Evolutionary conservation across 768 basidiomycete species (phyloP).

Genomic region (Boletellus emodensis): DNA sequence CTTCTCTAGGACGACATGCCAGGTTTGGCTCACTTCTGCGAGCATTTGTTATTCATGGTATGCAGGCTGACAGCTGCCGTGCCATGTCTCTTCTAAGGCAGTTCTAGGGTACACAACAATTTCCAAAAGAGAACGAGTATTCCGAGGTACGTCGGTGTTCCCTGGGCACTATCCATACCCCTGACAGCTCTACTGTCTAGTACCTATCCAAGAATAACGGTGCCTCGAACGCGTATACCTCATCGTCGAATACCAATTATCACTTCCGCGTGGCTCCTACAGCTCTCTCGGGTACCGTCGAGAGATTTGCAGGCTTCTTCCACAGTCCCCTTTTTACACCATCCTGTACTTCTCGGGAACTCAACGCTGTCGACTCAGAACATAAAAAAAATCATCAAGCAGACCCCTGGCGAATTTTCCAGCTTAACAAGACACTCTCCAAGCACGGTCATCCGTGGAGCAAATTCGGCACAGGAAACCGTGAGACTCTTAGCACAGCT

Average conservation of each 20-base stretch:
- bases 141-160: slow-evolving; percentile 52
- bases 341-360: slow-evolving; percentile 82
- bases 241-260: slow-evolving; percentile 89
- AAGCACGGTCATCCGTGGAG: slow-evolving; percentile 78
- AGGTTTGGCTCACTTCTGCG: slow-evolving; percentile 92
- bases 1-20: slow-evolving; percentile 73
- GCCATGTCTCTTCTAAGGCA: background rate
- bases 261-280: slow-evolving; percentile 68
- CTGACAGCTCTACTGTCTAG: slow-evolving; percentile 31
- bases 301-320: slow-evolving; percentile 84
- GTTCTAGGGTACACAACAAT: slow-evolving; percentile 71
- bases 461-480: slow-evolving; percentile 90
- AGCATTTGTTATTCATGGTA: slow-evolving; percentile 95
- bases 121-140: slow-evolving; percentile 93
- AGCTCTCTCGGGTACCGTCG: slow-evolving; percentile 64
- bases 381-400: slow-evolving; percentile 93
- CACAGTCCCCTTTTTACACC: slow-evolving; percentile 86
- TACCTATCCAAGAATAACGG: slow-evolving; percentile 82
- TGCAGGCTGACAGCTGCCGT: slow-evolving; percentile 18
- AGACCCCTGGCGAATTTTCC: slow-evolving; percentile 93
- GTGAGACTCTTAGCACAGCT: slow-evolving; percentile 62
- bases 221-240: slow-evolving; percentile 89
- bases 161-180: background rate
- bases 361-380: slow-evolving; percentile 96
- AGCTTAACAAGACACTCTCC: slow-evolving; percentile 85